Evolutionary conservation across 2,329 filamentous ascomycete species (phyloP), one percentile per base, ranked within the genome.

Genomic region (Fusarium pseudoanthophilum): DNA sequence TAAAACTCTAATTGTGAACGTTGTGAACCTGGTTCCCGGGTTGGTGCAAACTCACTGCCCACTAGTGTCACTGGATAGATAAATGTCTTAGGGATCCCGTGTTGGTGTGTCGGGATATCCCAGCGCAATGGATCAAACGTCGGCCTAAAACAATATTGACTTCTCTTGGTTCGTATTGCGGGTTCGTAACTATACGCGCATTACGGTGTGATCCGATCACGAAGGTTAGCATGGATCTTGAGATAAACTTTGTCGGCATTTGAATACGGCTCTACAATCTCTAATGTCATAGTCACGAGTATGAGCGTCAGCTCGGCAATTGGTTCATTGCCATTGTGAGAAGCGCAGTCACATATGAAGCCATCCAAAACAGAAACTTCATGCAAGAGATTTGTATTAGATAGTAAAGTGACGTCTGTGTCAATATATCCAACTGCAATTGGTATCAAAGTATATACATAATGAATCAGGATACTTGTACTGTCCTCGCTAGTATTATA

Each of bases 361-460:
- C 6, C 9, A 16, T 42, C 20, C 20, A 24, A 11, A 14, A 16
- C 2, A 18, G 10, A 8, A 11, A 18, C 3, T 8, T 11, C 7
- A 13, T 20, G 40, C 20, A 39, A 34, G 37, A 26, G 42, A 49
- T 16, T 43, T 70, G n/a, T 69, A 65, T 69, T 69, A 55, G 24
- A 37, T 48, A 28, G 43, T 36, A 37, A n/a, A 11, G 15, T 37
- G 10, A 60, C 43, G 46, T 36, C 46, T n/a, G 32, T 48, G 28
- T 51, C 42, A 28, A 14, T 60, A 24, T 45, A 64, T 69, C 59
- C 15, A 49, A 26, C 18, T 43, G n/a, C 7, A 55, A 39, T 37
- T 51, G 30, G 24, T 52, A 43, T 70, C 36, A 34, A 49, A 65
- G 20, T 65, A 65, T 70, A 32, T 69, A 70, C 67, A 64, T 32